These are phyloP conservation scores for Umbelopsis sp. DNA, from an alignment of 371 early-diverging fungal genomes.

Conservation along the genomic window DNA sequence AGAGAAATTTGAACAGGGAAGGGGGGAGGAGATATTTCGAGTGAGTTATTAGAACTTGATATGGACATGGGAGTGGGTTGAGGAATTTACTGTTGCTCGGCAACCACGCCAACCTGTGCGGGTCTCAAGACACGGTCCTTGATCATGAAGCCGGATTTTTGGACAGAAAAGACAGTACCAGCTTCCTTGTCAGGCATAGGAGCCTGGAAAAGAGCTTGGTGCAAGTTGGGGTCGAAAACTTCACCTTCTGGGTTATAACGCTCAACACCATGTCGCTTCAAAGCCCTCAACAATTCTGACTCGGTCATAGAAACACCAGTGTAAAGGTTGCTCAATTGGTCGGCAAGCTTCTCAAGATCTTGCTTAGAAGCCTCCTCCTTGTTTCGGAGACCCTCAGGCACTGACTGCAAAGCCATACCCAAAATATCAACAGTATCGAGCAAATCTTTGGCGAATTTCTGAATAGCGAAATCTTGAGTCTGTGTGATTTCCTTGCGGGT, in stretches of 20 bases:
- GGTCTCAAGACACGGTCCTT: conserved; percentile 93
- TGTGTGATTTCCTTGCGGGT: conserved; percentile 85
- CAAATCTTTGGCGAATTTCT: conserved; percentile 96
- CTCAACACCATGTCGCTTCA: conserved; percentile 92
- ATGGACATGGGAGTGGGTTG: not conserved
- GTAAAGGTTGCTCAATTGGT: conserved; percentile 78
- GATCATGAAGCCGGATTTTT: conserved; percentile 91
- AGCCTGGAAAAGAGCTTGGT: conserved; percentile 95
- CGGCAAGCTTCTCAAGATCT: conserved; percentile 56
- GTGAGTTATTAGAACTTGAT: not conserved
- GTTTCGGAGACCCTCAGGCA: conserved; percentile 56
- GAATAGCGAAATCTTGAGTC: conserved; percentile 86
- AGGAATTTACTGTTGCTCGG: conserved; percentile 40
- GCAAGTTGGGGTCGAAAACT: conserved; percentile 91
- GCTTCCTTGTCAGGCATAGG: conserved; percentile 87
- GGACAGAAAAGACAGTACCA: conserved; percentile 85
- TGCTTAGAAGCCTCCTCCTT: conserved; percentile 38
- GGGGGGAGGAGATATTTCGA: conserved; percentile 6
- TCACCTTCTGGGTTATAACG: conserved; percentile 80
- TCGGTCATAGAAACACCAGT: conserved; percentile 92
- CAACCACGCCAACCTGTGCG: conserved; percentile 96
- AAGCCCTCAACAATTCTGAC: conserved; percentile 81
- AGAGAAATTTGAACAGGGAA: conserved; percentile 1
- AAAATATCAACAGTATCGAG: conserved; percentile 94
- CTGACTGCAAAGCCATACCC: conserved; percentile 82